Conservation (phyloP, 2,329 filamentous ascomycete species). For the Zymoseptoria passerinii region DNA sequence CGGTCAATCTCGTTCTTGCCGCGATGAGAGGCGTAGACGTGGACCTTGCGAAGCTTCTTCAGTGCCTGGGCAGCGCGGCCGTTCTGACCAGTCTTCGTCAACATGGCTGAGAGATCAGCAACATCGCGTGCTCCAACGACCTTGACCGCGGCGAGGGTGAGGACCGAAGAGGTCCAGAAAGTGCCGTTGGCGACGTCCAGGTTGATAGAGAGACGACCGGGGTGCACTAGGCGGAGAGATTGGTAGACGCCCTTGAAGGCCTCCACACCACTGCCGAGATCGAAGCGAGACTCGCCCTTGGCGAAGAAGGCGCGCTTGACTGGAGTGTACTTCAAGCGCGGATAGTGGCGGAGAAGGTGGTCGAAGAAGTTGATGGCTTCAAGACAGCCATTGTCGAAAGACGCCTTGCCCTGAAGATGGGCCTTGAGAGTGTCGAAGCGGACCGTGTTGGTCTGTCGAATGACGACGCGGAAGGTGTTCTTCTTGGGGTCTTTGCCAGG, state of each 20-base stretch:
- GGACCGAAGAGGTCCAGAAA: slow-evolving; percentile 58
- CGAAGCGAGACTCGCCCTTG: slow-evolving; percentile 38
- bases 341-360: slow-evolving; percentile 75
- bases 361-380: slow-evolving; percentile 87
- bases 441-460: slow-evolving; percentile 60
- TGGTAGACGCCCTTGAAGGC: slow-evolving; percentile 86
- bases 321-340: slow-evolving; percentile 56
- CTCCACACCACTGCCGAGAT: slow-evolving; percentile 59
- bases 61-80: slow-evolving; percentile 26
- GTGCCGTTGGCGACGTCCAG: slow-evolving; percentile 86
- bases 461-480: slow-evolving; percentile 52
- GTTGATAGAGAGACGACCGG: slow-evolving; percentile 60
- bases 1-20: slow-evolving; percentile 26
- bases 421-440: slow-evolving; percentile 56
- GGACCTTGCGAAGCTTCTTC: slow-evolving; percentile 36
- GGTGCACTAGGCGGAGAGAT: slow-evolving; percentile 66
- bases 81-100: slow-evolving; percentile 14
- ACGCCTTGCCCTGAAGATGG: slow-evolving; percentile 55
- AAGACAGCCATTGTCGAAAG: slow-evolving; percentile 59
- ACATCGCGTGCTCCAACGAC: slow-evolving; percentile 19
- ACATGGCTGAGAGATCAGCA: slow-evolving; percentile 22
- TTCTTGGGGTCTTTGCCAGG: slow-evolving; percentile 13
- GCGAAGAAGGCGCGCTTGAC: slow-evolving; percentile 83
- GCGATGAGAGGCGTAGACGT: slow-evolving; percentile 35
- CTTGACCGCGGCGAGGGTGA: slow-evolving; percentile 31